Evolutionary conservation across 345 rosid species (phyloP), one percentile per base, ranked within the genome.

Genomic region (Sapria himalayana): DNA sequence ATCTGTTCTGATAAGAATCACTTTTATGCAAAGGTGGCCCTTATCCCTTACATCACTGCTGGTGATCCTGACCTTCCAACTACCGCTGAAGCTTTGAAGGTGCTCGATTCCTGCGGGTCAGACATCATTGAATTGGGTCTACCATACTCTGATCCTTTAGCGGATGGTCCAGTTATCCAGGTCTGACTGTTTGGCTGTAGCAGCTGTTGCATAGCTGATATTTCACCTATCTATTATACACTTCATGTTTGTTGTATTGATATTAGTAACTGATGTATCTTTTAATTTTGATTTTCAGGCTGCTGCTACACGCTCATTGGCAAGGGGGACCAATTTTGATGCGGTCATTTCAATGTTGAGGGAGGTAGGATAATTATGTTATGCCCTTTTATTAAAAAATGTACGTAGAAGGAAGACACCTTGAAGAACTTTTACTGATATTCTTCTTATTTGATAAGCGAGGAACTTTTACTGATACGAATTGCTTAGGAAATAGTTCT

Each of bases 61-160:
- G 98, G 95, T 46, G 93, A 82, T 55, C 95, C 98, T 45, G 93
- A 89, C 65, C 92, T 89, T 64, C 64, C 81, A 14, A 79, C 93
- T 14, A 74, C 93, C 10, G 92, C 85, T 0, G 69, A 79, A 58
- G 86, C 98, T 48, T 60, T 74, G 36, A 79, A 79, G 68, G 59
- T 89, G 55, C 75, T 79, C 34, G 79, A 79, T 25, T 55, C 75
- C 0, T 76, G 92, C 49, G 81, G 95, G 15, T 74, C 62, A 0
- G 92, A 89, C 66, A 77, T 84, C 12, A 89, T 79, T 60, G 86
- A 84, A 50, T 62, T 71, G 17, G 95, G 95, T 50, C 76, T 89
- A 14, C 76, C 92, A 0, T 89, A 79, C 58, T 89, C 95, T 43
- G 95, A 84, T 65, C 86, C 99, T 31, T 43, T 84, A 29, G 95